Base-by-base conservation (phyloP, 1,139 yeast genomes). In the Sugiyamaella sp. region DNA sequence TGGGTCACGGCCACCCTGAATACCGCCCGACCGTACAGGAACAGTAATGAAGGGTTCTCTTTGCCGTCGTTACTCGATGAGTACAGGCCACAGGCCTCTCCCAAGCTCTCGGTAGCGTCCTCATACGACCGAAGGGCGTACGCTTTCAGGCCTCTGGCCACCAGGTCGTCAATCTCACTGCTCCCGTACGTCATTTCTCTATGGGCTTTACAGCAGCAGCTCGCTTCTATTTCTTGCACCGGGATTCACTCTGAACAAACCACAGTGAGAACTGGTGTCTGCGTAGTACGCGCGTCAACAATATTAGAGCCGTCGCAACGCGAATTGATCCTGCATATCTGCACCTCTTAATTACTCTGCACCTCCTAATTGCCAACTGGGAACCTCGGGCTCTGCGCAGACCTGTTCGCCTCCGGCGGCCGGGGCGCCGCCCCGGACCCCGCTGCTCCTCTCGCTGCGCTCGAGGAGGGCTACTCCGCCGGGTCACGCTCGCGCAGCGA, bases 11-110 rank as follows among this genome's bases (percentile, higher is more conserved):
- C 98, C 44, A 81, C 80, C 60, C 85, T 86, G 69, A 86, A 90
- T 41, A 93, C 72, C 1, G 96, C 84, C 64, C 84, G 81, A 1
- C 97, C 98, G 60, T 93, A 89, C 35, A 87, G 69, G 60, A 80
- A 81, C 63, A 90, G 74, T 60, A 89, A 74, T 57, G 89, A 86
- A 1, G 95, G 86, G 64, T 86, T 86, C 47, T 83, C 84, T 51
- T 81, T 81, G 17, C 80, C 81, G 17, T 78, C 77, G 27, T 77
- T 73, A 45, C 77, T 77, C 37, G 74, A 73, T 44, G 82, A 77
- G 61, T 72, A 78, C 41, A 68, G 56, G 57, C 81, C 86, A 66
- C 97, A 87, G 0, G 95, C 93, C 52, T 83, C 82, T 0, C 89
- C 91, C 59, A 87, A 88, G 54, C 76, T 74, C 56, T 84, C 89